phyloP scores from a whole-genome alignment of 106 monocot species.

The Platanthera zijinensis region DNA sequence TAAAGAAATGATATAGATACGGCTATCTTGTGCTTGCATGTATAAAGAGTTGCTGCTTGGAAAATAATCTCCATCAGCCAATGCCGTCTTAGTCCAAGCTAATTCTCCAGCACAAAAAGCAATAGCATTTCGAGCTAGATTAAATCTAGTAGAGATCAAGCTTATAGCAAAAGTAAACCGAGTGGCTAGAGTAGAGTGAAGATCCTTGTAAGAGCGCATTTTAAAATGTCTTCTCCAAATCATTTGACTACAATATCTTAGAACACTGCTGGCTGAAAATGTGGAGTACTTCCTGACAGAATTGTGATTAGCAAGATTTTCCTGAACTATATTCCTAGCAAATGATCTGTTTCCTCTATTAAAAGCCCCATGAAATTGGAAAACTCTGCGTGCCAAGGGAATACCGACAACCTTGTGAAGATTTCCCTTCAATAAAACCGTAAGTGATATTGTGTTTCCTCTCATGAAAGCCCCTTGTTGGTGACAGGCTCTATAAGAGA shows the following conservation, averaged over 20 bases:
- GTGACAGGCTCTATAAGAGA: slow-evolving; percentile 15
- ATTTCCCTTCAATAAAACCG: slow-evolving; percentile 11
- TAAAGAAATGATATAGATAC: slow-evolving; percentile 26
- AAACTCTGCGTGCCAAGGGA: not conserved
- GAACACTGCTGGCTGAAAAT: slow-evolving; percentile 2
- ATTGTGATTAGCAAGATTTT: slow-evolving; percentile 5
- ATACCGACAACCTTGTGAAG: not conserved
- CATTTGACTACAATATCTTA: slow-evolving; percentile 22
- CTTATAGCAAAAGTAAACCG: slow-evolving; percentile 49
- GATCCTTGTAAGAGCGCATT: slow-evolving; percentile 11
- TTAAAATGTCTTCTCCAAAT: slow-evolving; percentile 46
- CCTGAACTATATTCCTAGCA: slow-evolving; percentile 3
- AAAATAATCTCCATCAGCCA: slow-evolving; percentile 49
- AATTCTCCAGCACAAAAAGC: slow-evolving; percentile 45
- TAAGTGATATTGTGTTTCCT: not conserved
- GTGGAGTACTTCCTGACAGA: slow-evolving; percentile 20
- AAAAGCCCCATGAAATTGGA: not conserved
- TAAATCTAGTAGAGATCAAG: slow-evolving; percentile 44
- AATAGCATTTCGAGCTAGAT: slow-evolving; percentile 49
- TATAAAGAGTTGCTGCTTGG: slow-evolving; percentile 29
- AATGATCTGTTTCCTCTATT: slow-evolving; percentile 8
- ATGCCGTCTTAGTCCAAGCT: slow-evolving; percentile 29
- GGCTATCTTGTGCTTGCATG: slow-evolving; percentile 43
- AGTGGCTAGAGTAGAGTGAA: slow-evolving; percentile 17
- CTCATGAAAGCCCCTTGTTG: slow-evolving; percentile 11